A percentile compares a stretch with the other conserved stretches of the same genome.
Conservation (phyloP, 768 basidiomycete species). For the Trametopsis cervina region DNA sequence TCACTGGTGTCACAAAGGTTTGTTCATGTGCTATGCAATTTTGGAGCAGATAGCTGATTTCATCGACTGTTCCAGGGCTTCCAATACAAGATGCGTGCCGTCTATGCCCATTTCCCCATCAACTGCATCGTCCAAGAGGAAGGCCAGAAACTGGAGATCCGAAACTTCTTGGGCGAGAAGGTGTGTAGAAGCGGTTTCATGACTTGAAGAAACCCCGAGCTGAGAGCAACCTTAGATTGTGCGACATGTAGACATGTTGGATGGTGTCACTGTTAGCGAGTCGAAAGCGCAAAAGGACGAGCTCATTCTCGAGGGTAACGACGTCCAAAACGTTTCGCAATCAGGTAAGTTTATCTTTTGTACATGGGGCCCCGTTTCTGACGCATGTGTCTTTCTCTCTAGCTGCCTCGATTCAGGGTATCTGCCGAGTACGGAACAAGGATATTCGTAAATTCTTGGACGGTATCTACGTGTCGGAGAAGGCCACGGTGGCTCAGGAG, state of each 20-base stretch:
- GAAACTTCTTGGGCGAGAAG: conserved; percentile 95
- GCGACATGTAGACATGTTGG: conserved; percentile 87
- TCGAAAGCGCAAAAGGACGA: conserved; percentile 94
- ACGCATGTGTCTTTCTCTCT: not conserved
- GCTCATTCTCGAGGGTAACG: conserved; percentile 89
- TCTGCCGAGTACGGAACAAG: conserved; percentile 97
- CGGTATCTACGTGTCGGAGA: conserved; percentile 87
- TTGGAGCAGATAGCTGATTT: not conserved
- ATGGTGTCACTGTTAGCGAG: conserved; percentile 77
- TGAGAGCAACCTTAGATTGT: too few species aligned
- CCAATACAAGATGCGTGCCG: conserved; percentile 99
- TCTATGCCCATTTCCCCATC: conserved; percentile 99
- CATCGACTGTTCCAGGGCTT: conserved; percentile 82
- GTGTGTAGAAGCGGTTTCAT: conserved; percentile 33
- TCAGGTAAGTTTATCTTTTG: conserved; percentile 66
- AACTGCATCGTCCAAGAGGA: conserved; percentile 89
- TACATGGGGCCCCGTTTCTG: too few species aligned
- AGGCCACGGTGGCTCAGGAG: conserved; percentile 53
- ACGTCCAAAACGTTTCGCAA: conserved; percentile 96
- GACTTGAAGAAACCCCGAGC: too few species aligned
- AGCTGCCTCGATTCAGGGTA: conserved; percentile 94
- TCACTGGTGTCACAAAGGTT: conserved; percentile 94
- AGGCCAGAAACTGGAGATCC: conserved; percentile 75
- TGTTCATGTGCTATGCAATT: conserved; percentile 1
- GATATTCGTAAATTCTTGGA: conserved; percentile 99